Evolutionary conservation across 176 grass and related monocot genomes (phyloP).

Genomic region (Alopecurus myosuroides): DNA sequence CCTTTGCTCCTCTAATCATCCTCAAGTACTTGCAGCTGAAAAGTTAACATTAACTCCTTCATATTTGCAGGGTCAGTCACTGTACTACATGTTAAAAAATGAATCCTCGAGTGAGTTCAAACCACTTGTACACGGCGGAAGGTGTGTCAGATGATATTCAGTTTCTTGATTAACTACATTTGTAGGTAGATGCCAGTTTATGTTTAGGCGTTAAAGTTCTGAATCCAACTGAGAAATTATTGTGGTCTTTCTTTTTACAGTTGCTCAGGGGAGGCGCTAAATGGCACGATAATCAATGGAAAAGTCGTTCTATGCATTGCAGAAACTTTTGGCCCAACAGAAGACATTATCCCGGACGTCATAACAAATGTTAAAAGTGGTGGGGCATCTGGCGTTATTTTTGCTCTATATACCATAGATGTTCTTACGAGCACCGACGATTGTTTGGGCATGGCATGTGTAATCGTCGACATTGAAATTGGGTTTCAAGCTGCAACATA

Average conservation of each 20-base stretch:
- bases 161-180: neutral
- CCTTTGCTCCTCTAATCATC: neutral
- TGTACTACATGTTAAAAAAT: constrained; percentile 31
- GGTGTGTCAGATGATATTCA: neutral
- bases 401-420: constrained; percentile 20
- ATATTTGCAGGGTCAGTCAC: constrained; percentile 33
- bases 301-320: constrained; percentile 25
- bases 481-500: constrained; percentile 18
- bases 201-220: neutral
- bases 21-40: neutral
- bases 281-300: constrained; percentile 15
- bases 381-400: constrained; percentile 27
- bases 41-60: neutral
- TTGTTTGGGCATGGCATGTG: neutral
- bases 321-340: constrained; percentile 10
- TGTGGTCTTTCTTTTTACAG: constrained; percentile 7
- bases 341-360: neutral
- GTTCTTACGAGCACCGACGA: neutral
- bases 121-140: constrained; percentile 17
- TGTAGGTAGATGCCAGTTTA: neutral
- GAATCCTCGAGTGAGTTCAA: constrained; percentile 6
- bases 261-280: constrained; percentile 20
- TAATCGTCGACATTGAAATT: constrained; percentile 12
- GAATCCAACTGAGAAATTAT: constrained; percentile 1
- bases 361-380: neutral